Evolutionary conservation across 176 grass and related monocot species (phyloP), one percentile per base, ranked within the genome.

Genomic region (Puccinellia tenuiflora): DNA sequence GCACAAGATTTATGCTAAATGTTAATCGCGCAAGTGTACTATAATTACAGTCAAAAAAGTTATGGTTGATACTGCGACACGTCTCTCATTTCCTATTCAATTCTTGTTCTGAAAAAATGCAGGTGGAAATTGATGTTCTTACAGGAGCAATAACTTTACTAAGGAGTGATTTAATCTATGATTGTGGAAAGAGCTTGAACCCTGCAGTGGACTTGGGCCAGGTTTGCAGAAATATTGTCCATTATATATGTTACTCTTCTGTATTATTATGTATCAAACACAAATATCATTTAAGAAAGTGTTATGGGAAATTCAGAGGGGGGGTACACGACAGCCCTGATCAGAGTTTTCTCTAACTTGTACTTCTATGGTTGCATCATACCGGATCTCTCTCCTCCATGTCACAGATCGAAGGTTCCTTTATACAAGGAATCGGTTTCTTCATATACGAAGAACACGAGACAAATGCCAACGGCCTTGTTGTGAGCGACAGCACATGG

Each of bases 131-230:
- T 81, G 89, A 94, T 80, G 22, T 94, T 56, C 77, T 94, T 77
- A 92, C 87, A 6, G 87, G 90, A 53, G 84, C 90, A 64, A 92
- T 88, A 63, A 92, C 87, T 65, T 60, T 94, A 71, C 16, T 90
- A 39, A 55, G 87, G 33, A 79, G 64, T 18, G 90, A 94, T 57
- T 57, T 94, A 62, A n/a, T 79, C 24, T 94, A 94, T 81, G 92
- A 94, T 75, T 94, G 90, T 84, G 92, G 92, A 16, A 84, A 83
- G 83, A 94, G 92, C 33, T 79, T 94, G 79, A 94, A 94, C 54
- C 92, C 90, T 90, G 92, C 89, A 24, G 84, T 92, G 18, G 92
- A 94, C 81, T 83, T 94, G 37, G 92, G 92, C 39, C 92, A 94
- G 92, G 90, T 90, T 73, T 88, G 34, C 3, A 35, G 5, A 20